Evolutionary conservation across 495 filamentous ascomycete genomes (phyloP), one percentile per base, ranked within the genome.

Genomic region (Penicillium flavigenum): DNA sequence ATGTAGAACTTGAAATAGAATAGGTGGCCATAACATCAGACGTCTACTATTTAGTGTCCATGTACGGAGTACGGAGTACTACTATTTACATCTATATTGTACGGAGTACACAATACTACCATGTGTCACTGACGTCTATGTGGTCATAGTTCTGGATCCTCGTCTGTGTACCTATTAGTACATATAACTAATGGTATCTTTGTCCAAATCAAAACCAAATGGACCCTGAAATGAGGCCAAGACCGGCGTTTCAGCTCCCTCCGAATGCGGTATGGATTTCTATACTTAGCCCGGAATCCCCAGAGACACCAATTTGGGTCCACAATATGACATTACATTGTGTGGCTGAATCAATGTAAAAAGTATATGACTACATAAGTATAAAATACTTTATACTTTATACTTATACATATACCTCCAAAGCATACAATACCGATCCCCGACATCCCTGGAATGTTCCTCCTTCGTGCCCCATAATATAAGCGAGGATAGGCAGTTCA

Each of bases 161-260:
- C 2, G 7, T 29, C 26, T 8, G 2, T 29, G 27, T 29, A 10
- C 9, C 8, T 31, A 31, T 31, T 26, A 26, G 29, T 11, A 31
- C 29, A 31, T 31, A 10, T 20, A 9, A 31, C 9, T 11, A 31
- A 10, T 11, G 10, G 29, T 31, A 31, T 31, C 29, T 10, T 31
- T 10, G 29, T 16, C 3, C 4, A 17, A 29, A 19, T 38, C 4
- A 41, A 38, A 31, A 29, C 19, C 16, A 38, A 22, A 29, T 55
- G 44, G 53, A 55, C 53, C 53, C 53, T 55, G 53, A 47, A 47
- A 47, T 47, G 44, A 24, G 16, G 53, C 53, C 43, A 47, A 46
- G 53, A 55, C 31, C 53, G 51, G 39, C 51, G 43, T 55, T 55
- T 55, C 53, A 45, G 34, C 44, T 47, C 36, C 26, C 24, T 14